These are phyloP conservation scores for Trypanosoma scelopori DNA, from an alignment of 208 protist genomes.

Conservation along the genomic window DNA sequence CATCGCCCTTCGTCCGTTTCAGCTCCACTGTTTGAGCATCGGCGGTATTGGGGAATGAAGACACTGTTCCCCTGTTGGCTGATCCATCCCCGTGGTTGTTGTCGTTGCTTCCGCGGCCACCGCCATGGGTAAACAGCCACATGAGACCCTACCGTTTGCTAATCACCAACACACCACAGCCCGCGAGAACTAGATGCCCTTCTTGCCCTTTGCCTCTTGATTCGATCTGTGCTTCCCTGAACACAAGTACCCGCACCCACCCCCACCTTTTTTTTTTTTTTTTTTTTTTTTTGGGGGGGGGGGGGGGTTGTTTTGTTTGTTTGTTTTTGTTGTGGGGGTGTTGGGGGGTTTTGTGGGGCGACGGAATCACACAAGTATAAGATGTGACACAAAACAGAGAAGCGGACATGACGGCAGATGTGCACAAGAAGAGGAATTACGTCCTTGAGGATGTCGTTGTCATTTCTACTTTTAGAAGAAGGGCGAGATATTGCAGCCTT, in stretches of 20 bases:
- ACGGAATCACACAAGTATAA: no score
- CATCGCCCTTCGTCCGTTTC: constrained; percentile 20
- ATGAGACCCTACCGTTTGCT: neutral
- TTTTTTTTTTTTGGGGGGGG: neutral
- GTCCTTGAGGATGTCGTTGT: no score
- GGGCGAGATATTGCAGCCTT: no score
- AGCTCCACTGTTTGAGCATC: constrained; percentile 16
- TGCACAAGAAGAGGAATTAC: no score
- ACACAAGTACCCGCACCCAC: constrained; percentile 1
- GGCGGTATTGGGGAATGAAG: constrained; percentile 22
- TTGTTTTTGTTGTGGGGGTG: neutral
- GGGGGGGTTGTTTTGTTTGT: neutral
- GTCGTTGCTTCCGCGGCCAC: neutral
- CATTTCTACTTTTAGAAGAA: no score
- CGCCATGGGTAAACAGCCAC: constrained; percentile 11
- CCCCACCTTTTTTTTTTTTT: constrained; percentile 4
- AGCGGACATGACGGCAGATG: no score
- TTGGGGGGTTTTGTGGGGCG: no score
- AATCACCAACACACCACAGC: no score
- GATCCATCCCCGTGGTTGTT: neutral
- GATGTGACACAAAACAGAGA: no score
- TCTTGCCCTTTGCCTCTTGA: no score
- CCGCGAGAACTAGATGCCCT: no score
- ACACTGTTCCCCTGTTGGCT: constrained; percentile 6
- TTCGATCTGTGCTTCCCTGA: no score